Evolutionary conservation across 768 basidiomycete genomes (phyloP), one percentile per base, ranked within the genome.

Genomic region (Boletus coccyginus): DNA sequence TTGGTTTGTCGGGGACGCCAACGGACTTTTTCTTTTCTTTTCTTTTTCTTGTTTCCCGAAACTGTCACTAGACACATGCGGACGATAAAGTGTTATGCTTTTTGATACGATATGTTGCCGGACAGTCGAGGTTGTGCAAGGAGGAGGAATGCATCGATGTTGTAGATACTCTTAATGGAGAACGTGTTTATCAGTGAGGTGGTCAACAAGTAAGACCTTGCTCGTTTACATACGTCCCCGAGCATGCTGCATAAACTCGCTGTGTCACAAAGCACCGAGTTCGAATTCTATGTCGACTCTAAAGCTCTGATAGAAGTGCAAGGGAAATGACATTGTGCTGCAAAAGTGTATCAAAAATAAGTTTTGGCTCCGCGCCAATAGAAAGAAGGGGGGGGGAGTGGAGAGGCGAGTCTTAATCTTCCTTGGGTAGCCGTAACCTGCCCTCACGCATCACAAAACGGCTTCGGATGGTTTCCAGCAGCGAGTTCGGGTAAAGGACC

Each of bases 361-460:
- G 6, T 42, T 3, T 24, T 11, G 7, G 13, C 39, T n/a, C n/a
- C 19, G n/a, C 8, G 49, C 9, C 1, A 24, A 19, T 14, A 50
- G n/a, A 24, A 24, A 14, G 35, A 36, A 36, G 14, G 35, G 7
- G 14, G 35, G 7, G 35, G 35, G 35, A 35, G 6, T 21, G 21
- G 35, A 1, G 33, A 3, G 13, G 19, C 4, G 7, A 4, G 12
- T 31, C 29, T 5, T n/a, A n/a, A 32, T 11, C 32, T 2, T 35
- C 19, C 6, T 29, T 16, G 7, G 27, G 27, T 27, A 27, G 3
- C 27, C 27, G 27, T 27, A 24, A 31, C 7, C 14, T 31, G 11
- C 7, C 19, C 10, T 31, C 48, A 36, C 16, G 33, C 39, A 40
- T 58, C 60, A 27, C 21, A 21, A 57, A 61, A 61, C 32, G 59